Evolutionary conservation across 164 flowering plant species (phyloP).

Genomic region (Magnolia officinalis): DNA sequence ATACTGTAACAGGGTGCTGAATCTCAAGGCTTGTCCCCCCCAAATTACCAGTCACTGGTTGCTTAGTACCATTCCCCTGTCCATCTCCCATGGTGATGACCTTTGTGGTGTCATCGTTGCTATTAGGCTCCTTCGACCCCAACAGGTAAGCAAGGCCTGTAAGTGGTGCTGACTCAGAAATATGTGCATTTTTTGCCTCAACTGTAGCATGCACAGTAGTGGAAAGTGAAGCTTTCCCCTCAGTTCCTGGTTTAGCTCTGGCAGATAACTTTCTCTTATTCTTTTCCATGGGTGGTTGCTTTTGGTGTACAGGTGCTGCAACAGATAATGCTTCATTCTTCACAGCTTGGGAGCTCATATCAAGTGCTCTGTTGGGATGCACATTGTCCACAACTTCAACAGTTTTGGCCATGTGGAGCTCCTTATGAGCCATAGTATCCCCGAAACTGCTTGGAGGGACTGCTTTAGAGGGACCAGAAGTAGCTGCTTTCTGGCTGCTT

Average conservation of each 20-base stretch:
- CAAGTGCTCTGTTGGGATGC: conserved; percentile 1
- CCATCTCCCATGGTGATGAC: not conserved
- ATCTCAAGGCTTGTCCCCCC: not conserved
- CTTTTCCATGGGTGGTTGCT: conserved; percentile 20
- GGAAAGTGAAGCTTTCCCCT: conserved; percentile 15
- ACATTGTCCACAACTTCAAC: conserved; percentile 10
- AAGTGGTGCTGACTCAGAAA: not conserved
- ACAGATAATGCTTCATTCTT: conserved; percentile 8
- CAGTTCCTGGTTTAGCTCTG: conserved; percentile 15
- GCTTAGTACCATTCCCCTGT: conserved; percentile 18
- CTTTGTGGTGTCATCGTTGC: not conserved
- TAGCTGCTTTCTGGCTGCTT: not conserved
- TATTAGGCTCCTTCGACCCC: not conserved
- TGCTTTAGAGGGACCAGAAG: conserved; percentile 6
- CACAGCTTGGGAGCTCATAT: conserved; percentile 11
- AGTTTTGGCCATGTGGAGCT: conserved; percentile 1
- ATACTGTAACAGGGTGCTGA: not conserved
- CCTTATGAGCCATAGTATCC: not conserved
- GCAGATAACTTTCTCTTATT: conserved; percentile 12
- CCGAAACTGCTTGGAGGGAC: conserved; percentile 2
- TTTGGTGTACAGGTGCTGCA: conserved; percentile 7
- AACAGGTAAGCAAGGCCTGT: not conserved
- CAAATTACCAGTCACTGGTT: conserved; percentile 1
- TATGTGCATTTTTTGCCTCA: not conserved
- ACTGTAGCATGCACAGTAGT: not conserved